Base-by-base conservation (phyloP, 164 flowering plant genomes). In the Saururus chinensis region DNA sequence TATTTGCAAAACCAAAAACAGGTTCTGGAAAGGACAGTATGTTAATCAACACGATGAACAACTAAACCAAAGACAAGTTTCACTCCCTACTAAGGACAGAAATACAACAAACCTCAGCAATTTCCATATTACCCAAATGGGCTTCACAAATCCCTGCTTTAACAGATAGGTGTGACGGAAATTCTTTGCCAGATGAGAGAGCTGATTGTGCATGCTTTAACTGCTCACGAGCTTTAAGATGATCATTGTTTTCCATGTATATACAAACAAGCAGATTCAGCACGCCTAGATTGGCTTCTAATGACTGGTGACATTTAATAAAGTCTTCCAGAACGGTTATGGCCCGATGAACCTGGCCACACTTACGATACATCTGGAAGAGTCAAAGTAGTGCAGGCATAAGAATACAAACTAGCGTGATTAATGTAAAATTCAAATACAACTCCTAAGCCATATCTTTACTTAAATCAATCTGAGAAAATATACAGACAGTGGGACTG, bases 141-240 rank as follows among this genome's bases (percentile, higher is more conserved):
- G 77, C 72, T 51, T 84, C 74, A 60, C 96, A 92, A 63, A 89
- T 75, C 71, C 95, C 98, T 60, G 79, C 86, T 76, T 82, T 89
- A 20, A 78, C 59, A 56, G 63, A 74, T 51, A 92, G 74, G 59
- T 70, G 21, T 42, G 81, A 37, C 51, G 89, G 89, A 54, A 80
- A 70, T 52, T 82, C 83, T 66, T 82, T 69, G 23, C 70, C 78
- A 61, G 73, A 37, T 61, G 64, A 69, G 66, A 64, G 65, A 53
- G 68, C 64, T 35, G 60, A 57, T 25, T 70, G 75, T 66, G 81
- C 84, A 63, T 69, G 78, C 69, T 84, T 81, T 72, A 92, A 81
- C 68, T 75, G 84, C 57, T 74, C 73, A 72, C 86, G 81, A 60
- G 96, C 93, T 76, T 74, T 82, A 19, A 25, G 37, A 71, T 81